phyloP scores from a whole-genome alignment of 306 rosid genomes.

The Ceratonia siliqua region DNA sequence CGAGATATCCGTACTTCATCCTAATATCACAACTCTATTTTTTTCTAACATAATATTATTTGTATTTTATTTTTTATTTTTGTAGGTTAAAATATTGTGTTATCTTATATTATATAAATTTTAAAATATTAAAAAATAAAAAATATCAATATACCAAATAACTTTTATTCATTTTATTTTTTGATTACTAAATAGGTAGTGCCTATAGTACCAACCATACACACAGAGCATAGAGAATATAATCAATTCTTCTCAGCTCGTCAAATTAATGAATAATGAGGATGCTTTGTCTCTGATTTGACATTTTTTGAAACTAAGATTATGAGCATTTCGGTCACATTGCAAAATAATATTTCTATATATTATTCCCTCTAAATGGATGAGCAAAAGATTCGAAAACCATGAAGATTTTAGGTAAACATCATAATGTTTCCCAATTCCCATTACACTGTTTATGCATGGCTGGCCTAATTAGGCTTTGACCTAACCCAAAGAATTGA shows the following conservation, averaged over 20 bases:
- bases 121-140: too few relatives aligned
- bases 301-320: not conserved
- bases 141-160: not conserved
- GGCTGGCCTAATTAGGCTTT: constrained; percentile 41
- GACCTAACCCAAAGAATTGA: constrained; percentile 41
- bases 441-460: constrained; percentile 4
- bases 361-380: constrained; percentile 29
- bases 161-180: not conserved
- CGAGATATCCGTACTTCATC: too few relatives aligned
- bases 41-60: too few relatives aligned
- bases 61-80: too few relatives aligned
- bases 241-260: not conserved
- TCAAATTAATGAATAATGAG: not conserved
- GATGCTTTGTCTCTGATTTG: not conserved
- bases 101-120: too few relatives aligned
- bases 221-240: not conserved
- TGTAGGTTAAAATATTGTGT: too few relatives aligned
- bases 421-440: constrained; percentile 35
- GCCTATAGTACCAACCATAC: not conserved
- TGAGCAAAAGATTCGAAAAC: constrained; percentile 20
- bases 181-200: not conserved
- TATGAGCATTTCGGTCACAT: not conserved
- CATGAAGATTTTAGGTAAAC: constrained; percentile 19
- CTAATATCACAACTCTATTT: too few relatives aligned
- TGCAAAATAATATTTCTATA: not conserved